Base-by-base conservation (phyloP, 2,329 filamentous ascomycete genomes). In the Thielaviopsis euricoi region DNA sequence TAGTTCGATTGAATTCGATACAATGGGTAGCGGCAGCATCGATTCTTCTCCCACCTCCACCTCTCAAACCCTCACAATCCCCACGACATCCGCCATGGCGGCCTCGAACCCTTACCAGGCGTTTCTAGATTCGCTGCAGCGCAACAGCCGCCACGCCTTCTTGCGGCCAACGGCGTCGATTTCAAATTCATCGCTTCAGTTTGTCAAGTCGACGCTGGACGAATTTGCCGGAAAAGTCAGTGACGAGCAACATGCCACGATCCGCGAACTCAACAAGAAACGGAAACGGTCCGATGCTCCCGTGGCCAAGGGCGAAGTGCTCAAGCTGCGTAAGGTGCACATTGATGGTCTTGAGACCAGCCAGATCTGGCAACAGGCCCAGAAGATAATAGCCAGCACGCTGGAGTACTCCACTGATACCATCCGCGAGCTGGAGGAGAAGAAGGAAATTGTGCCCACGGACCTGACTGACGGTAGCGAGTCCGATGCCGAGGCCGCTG, bases 281-380 rank as follows among this genome's bases (percentile, higher is more conserved):
- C 77, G 87, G 62, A 95, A 93, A 75, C 77, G 87, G 63, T 76
- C 75, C 9, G 75, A 77, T 52, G 69, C 71, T 25, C 70, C 68
- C 3, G 71, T 76, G 55, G 70, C 70, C 33, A 69, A 70, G 37
- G 65, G 71, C 53, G 71, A 79, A 62, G 73, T 86, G 1, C 67
- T 96, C 62, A 89, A 89, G 65, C 74, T 95, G 65, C 84, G 86
- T 65, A 89, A 87, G 69, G 74, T 98, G 17, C 87, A 96, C 67
- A 75, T 89, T 6, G 82, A 95, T 59, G 93, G 91, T 0, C 95
- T 97, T 64, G 87, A 86, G 64, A 84, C 87, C 12, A 81, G 84
- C 21, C 91, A 97, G 70, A 83, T 98, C 50, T 98, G 91, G 87
- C 88, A 96, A 70, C 93, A 98, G 72, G 86, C 89, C 9, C 85